Evolutionary conservation across 192 early-diverging fungal genomes (phyloP).

Genomic region (Physocladia obscura): DNA sequence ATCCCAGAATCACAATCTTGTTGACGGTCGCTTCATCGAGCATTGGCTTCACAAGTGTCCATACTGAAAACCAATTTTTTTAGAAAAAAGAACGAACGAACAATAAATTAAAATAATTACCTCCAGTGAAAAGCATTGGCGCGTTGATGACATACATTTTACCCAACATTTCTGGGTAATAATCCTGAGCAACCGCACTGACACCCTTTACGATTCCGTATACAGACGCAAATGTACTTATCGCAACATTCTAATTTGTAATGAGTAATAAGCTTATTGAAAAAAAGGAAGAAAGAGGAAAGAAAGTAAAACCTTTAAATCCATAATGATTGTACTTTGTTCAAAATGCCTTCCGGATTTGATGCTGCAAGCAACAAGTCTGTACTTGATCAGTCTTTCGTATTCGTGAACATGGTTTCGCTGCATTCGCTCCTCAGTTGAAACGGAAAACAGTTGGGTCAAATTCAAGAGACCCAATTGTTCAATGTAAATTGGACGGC

Average conservation of each 20-base stretch:
- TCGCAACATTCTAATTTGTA: constrained; percentile 60
- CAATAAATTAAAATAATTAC: neutral
- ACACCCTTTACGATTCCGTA: constrained; percentile 68
- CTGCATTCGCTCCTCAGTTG: constrained; percentile 69
- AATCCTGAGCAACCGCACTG: constrained; percentile 83
- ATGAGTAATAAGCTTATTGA: neutral
- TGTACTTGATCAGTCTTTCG: constrained; percentile 67
- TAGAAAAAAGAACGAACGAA: neutral
- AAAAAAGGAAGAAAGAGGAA: neutral
- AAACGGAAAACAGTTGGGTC: constrained; percentile 60
- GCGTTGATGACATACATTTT: constrained; percentile 93
- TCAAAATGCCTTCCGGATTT: constrained; percentile 68
- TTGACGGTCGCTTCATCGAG: constrained; percentile 55
- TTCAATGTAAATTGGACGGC: constrained; percentile 91
- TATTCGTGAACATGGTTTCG: constrained; percentile 75
- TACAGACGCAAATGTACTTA: constrained; percentile 71
- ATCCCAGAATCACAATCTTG: constrained; percentile 53
- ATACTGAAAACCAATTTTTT: constrained; percentile 27
- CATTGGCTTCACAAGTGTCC: constrained; percentile 48
- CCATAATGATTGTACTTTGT: constrained; percentile 85
- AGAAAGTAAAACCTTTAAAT: constrained; percentile 59
- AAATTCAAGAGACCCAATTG: constrained; percentile 72
- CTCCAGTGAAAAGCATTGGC: constrained; percentile 76
- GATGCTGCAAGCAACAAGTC: constrained; percentile 76
- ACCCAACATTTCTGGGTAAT: constrained; percentile 92